Percentiles rank a stretch among this genome's conserved stretches.
Evolutionary conservation across 83 land plant genomes (phyloP).

Genomic region (Diphasiastrum complanatum): DNA sequence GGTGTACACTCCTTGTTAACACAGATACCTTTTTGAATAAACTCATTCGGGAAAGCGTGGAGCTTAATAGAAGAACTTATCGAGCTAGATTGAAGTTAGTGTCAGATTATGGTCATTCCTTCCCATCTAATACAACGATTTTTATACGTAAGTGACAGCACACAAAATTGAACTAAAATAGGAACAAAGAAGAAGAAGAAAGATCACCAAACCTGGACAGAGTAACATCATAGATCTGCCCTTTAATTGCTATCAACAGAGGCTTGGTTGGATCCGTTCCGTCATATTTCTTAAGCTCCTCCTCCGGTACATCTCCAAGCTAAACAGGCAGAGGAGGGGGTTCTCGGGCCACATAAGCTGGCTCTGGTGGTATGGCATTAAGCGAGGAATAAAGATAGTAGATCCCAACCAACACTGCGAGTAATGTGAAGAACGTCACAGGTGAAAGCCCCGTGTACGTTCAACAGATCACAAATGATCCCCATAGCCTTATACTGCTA

Average conservation of each 20-base stretch:
- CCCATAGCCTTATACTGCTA: no score
- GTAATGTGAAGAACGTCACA: slow-evolving; percentile 60
- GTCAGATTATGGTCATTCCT: no score
- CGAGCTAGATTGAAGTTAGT: no score
- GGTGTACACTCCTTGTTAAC: no score
- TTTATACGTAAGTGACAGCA: no score
- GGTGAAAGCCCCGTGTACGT: slow-evolving; percentile 63
- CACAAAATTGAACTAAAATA: no score
- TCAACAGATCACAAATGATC: not conserved
- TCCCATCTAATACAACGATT: no score
- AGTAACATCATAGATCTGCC: slow-evolving; percentile 80
- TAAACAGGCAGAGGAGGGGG: slow-evolving; percentile 69
- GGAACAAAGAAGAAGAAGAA: no score
- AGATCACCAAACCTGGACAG: slow-evolving; percentile 91
- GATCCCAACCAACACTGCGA: slow-evolving; percentile 43
- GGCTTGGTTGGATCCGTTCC: slow-evolving; percentile 77
- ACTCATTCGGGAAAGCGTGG: no score
- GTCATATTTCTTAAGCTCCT: slow-evolving; percentile 63
- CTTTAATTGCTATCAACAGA: slow-evolving; percentile 85
- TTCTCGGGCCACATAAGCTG: slow-evolving; percentile 34
- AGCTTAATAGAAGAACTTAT: no score
- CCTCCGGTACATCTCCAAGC: slow-evolving; percentile 73
- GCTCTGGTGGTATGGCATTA: slow-evolving; percentile 33
- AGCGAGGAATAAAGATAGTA: slow-evolving; percentile 43
- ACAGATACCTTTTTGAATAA: no score